Percentiles rank a stretch among this genome's conserved stretches.
Conservation (phyloP, 1,139 yeast species). For the Candida albicans region DNA sequence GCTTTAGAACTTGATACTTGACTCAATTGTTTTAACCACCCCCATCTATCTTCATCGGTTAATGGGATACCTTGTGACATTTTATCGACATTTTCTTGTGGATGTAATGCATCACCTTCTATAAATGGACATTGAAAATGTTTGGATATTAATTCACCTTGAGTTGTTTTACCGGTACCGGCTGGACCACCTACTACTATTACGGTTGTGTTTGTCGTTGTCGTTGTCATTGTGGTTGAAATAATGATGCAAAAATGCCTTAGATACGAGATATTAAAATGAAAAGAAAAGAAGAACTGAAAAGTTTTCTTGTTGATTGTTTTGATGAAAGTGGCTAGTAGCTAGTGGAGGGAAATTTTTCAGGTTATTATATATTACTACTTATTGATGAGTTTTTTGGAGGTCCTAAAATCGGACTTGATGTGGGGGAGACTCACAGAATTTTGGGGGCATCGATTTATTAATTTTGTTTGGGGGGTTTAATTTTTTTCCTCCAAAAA, state of each 20-base stretch:
- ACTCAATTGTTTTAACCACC: slow-evolving; percentile 68
- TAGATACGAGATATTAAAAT: too few relatives aligned
- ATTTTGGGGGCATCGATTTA: too few relatives aligned
- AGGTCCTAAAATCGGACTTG: too few relatives aligned
- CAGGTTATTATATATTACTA: too few relatives aligned
- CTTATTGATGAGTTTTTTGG: too few relatives aligned
- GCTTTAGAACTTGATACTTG: slow-evolving; percentile 38
- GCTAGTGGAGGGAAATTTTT: neutral
- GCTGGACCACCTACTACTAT: slow-evolving; percentile 82
- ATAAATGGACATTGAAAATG: slow-evolving; percentile 54
- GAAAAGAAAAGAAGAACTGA: neutral
- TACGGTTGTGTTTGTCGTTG: slow-evolving; percentile 28
- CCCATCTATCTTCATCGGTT: slow-evolving; percentile 89
- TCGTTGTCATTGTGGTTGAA: slow-evolving; percentile 2
- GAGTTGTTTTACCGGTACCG: slow-evolving; percentile 89
- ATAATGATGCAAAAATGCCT: too few relatives aligned
- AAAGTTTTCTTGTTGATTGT: neutral
- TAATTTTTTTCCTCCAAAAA: too few relatives aligned
- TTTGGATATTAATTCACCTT: slow-evolving; percentile 55
- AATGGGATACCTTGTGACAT: slow-evolving; percentile 82
- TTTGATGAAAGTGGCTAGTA: neutral
- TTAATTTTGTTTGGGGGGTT: too few relatives aligned
- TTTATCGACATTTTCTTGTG: slow-evolving; percentile 69
- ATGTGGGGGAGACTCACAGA: too few relatives aligned
- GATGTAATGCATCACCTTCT: slow-evolving; percentile 87